Percentiles rank a stretch among this genome's conserved stretches.
phyloP scores from a whole-genome alignment of 768 basidiomycete genomes.

The Dentipellis sp. region DNA sequence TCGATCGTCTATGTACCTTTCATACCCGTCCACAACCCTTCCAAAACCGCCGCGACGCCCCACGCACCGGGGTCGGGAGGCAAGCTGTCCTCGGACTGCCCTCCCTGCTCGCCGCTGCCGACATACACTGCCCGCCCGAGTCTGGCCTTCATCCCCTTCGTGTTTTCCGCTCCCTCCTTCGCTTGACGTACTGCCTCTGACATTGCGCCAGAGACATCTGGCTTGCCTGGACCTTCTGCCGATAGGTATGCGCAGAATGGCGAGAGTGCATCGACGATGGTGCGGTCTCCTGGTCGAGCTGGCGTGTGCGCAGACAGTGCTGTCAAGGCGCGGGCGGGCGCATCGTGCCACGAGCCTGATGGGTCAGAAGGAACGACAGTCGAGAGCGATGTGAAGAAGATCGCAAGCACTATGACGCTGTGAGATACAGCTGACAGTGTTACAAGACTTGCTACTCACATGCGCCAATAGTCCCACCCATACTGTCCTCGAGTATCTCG shows the following conservation, averaged over 20 bases:
- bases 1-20: not conserved
- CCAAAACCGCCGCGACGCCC: conserved; percentile 35
- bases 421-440: not conserved
- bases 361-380: not conserved
- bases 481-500: conserved; percentile 36
- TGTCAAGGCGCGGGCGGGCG: conserved; percentile 20
- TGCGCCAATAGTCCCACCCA: conserved; percentile 51
- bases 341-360: not conserved
- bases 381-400: conserved; percentile 24
- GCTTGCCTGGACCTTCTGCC: not conserved
- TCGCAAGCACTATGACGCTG: conserved; percentile 29
- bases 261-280: conserved; percentile 42
- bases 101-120: conserved; percentile 20
- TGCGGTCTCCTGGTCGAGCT: conserved; percentile 46
- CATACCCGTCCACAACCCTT: conserved; percentile 24
- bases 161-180: conserved; percentile 35
- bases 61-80: conserved; percentile 48
- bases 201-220: conserved; percentile 5
- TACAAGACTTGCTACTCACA: conserved; percentile 19
- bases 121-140: conserved; percentile 46
- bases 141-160: conserved; percentile 35
- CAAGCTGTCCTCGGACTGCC: conserved; percentile 8
- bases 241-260: conserved; percentile 33
- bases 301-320: conserved; percentile 35
- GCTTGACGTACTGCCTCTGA: conserved; percentile 27